Conservation (phyloP, 805 yeast species). For the Hagleromyces aurorensis region DNA sequence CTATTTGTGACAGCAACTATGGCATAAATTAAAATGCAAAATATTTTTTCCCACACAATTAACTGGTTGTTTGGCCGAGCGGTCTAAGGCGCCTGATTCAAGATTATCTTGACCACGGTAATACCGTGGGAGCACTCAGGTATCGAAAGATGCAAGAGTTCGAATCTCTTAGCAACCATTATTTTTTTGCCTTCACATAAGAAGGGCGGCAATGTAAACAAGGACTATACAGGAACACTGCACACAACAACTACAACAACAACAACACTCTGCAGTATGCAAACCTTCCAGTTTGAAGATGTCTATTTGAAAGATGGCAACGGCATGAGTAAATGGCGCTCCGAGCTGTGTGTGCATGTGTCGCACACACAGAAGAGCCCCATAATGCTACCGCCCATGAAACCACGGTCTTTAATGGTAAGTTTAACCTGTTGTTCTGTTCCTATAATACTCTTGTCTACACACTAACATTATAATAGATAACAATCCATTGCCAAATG, state of each 20-base stretch:
- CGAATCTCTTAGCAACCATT: conserved; percentile 22
- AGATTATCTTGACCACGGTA: conserved; percentile 11
- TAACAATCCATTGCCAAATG: conserved; percentile 2
- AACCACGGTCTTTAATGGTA: conserved; percentile 4
- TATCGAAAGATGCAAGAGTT: conserved; percentile 22
- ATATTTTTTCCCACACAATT: not conserved
- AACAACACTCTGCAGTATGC: too few relatives aligned
- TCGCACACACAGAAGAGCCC: conserved; percentile 2
- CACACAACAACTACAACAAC: too few relatives aligned
- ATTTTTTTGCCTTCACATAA: conserved; percentile 1
- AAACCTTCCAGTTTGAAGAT: conserved; percentile 4
- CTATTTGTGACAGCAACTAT: too few relatives aligned
- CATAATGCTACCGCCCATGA: conserved; percentile 10
- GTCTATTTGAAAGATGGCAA: conserved; percentile 3
- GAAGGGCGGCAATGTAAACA: not conserved
- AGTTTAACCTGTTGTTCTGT: not conserved
- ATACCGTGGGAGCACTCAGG: conserved; percentile 13
- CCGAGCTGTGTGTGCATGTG: conserved; percentile 1
- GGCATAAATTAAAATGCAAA: too few relatives aligned
- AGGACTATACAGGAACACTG: conserved; percentile 1
- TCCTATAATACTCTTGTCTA: too few relatives aligned
- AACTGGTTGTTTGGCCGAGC: conserved; percentile 21
- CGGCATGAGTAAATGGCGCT: conserved; percentile 1
- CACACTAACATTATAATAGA: conserved; percentile 2
- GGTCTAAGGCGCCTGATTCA: conserved; percentile 22